These are phyloP conservation scores for Acorus gramineus DNA, from an alignment of 106 monocot species.

Conservation along the genomic window DNA sequence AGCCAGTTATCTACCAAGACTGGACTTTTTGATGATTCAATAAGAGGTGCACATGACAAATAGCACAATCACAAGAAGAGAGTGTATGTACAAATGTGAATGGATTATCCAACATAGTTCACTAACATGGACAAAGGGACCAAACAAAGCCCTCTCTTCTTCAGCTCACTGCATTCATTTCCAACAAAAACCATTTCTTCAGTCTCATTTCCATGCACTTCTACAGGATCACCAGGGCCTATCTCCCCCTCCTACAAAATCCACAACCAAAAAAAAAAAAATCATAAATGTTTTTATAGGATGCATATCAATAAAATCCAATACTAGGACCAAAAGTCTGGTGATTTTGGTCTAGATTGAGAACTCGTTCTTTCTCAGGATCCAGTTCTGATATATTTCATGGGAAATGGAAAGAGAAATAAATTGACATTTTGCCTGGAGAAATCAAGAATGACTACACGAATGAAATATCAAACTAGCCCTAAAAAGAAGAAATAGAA, in stretches of 20 bases:
- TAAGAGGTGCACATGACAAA: background rate
- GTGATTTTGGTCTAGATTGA: too few relatives aligned
- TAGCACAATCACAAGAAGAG: background rate
- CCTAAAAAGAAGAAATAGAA: background rate
- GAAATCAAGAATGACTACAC: too few relatives aligned
- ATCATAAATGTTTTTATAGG: background rate
- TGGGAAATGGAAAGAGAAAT: too few relatives aligned
- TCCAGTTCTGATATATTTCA: too few relatives aligned
- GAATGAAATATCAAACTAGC: background rate
- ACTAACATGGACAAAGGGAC: constrained; percentile 55
- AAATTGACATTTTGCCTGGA: too few relatives aligned
- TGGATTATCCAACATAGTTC: constrained; percentile 26
- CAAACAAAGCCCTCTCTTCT: constrained; percentile 48
- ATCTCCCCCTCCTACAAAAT: constrained; percentile 12
- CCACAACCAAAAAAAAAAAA: background rate
- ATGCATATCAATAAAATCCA: too few relatives aligned
- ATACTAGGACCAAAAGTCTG: too few relatives aligned
- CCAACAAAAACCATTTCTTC: constrained; percentile 9
- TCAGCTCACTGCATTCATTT: constrained; percentile 32
- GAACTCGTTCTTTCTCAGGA: too few relatives aligned
- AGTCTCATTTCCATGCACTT: background rate
- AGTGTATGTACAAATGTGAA: background rate
- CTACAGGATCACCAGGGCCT: background rate
- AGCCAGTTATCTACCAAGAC: too few relatives aligned
- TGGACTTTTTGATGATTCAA: background rate